phyloP scores from a whole-genome alignment of 1,139 yeast species.

The Scheffersomyces stambukii region DNA sequence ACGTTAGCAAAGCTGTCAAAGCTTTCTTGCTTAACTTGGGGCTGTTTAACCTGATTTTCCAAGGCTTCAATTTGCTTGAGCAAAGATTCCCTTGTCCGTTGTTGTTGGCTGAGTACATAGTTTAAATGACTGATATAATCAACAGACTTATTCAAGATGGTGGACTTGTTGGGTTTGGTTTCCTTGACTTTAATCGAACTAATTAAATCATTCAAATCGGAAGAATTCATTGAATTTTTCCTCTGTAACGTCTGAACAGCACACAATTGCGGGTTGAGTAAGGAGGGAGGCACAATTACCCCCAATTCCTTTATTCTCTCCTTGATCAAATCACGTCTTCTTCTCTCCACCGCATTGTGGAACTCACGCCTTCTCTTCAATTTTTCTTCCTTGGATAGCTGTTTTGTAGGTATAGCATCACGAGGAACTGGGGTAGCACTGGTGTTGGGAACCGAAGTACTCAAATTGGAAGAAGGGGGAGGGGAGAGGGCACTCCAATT shows the following conservation, averaged over 20 bases:
- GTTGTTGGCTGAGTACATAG: slow-evolving; percentile 38
- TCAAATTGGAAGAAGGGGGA: slow-evolving; percentile 13
- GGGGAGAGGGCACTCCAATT: slow-evolving; percentile 23
- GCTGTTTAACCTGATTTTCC: slow-evolving; percentile 3
- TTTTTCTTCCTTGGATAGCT: slow-evolving; percentile 64
- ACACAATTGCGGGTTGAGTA: slow-evolving; percentile 48
- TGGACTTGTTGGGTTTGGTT: slow-evolving; percentile 67
- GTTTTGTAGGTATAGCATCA: slow-evolving; percentile 30
- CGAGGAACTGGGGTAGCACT: slow-evolving; percentile 4
- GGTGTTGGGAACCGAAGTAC: slow-evolving; percentile 11
- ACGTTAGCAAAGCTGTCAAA: neutral
- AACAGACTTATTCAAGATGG: slow-evolving; percentile 63
- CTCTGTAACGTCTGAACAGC: slow-evolving; percentile 47
- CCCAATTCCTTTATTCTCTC: slow-evolving; percentile 74
- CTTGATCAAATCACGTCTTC: slow-evolving; percentile 74
- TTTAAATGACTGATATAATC: slow-evolving; percentile 59
- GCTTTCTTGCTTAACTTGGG: neutral
- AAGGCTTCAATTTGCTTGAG: slow-evolving; percentile 7
- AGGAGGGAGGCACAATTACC: slow-evolving; percentile 64
- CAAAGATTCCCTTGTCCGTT: slow-evolving; percentile 7
- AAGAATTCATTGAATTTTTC: slow-evolving; percentile 25
- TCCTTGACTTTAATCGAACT: slow-evolving; percentile 51
- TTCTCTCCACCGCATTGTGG: slow-evolving; percentile 78
- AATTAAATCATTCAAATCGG: slow-evolving; percentile 36
- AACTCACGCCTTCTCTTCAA: slow-evolving; percentile 67